Conservation (phyloP, 139 green algal species). For the Chlorella sp. region DNA sequence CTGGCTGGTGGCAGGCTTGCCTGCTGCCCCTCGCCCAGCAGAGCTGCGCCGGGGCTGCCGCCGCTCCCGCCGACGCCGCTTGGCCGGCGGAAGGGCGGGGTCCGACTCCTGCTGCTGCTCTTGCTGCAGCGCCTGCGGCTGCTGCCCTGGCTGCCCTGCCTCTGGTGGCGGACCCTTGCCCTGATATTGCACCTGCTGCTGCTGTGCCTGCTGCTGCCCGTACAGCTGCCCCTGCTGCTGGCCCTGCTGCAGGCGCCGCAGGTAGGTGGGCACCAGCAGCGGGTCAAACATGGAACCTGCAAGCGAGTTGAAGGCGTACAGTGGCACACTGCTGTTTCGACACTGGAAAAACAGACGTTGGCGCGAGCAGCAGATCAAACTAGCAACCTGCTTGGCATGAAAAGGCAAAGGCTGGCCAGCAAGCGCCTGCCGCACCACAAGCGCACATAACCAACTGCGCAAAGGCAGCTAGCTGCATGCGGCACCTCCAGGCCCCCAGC, state of each 20-base stretch:
- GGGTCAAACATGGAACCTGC: slow-evolving; percentile 87
- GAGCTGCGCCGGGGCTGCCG: neutral
- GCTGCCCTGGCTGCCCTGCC: neutral
- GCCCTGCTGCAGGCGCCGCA: neutral
- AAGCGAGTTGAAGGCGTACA: neutral
- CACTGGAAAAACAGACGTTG: neutral
- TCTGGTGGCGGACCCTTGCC: too few relatives aligned
- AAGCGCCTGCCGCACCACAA: neutral
- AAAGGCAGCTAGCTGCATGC: too few relatives aligned
- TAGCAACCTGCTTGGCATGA: neutral
- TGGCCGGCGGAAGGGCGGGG: too few relatives aligned
- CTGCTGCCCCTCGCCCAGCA: too few relatives aligned
- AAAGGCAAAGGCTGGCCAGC: neutral
- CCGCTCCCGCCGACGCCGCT: too few relatives aligned
- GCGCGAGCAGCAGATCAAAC: too few relatives aligned
- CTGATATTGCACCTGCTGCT: neutral
- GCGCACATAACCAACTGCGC: too few relatives aligned
- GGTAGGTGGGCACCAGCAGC: slow-evolving; percentile 33
- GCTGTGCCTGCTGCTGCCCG: neutral
- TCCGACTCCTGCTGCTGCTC: neutral
- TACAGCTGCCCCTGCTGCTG: neutral
- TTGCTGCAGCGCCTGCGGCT: neutral
- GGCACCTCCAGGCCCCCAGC: slow-evolving; percentile 41
- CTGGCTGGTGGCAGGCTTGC: neutral
- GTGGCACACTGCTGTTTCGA: neutral